phyloP scores from a whole-genome alignment of 2,329 filamentous ascomycete genomes.

The Xylariales sp. region DNA sequence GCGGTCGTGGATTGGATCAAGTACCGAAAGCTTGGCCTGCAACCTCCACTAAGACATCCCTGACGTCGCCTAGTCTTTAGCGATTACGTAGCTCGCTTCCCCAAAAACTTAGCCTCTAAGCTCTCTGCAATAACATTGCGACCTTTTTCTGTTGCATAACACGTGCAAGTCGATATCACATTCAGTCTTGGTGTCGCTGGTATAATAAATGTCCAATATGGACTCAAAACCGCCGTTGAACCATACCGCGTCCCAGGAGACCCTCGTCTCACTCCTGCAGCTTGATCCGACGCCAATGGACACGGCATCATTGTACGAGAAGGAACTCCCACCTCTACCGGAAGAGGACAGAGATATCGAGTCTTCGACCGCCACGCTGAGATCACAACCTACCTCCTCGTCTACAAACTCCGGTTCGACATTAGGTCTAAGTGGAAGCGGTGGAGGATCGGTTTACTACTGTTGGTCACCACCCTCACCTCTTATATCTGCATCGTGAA shows the following conservation, averaged over 20 bases:
- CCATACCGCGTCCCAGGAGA: slow-evolving; percentile 44
- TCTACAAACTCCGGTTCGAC: slow-evolving; percentile 30
- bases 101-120: too few relatives aligned
- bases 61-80: too few relatives aligned
- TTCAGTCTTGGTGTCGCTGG: too few relatives aligned
- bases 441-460: slow-evolving; percentile 72
- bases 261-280: slow-evolving; percentile 64
- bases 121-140: too few relatives aligned
- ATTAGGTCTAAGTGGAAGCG: slow-evolving; percentile 55
- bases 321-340: slow-evolving; percentile 37
- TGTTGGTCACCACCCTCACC: slow-evolving; percentile 42
- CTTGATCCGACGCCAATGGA: slow-evolving; percentile 80
- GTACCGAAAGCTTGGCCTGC: too few relatives aligned
- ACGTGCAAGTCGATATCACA: too few relatives aligned
- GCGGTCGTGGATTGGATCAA: background rate
- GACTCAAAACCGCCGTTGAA: slow-evolving; percentile 36
- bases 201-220: too few relatives aligned
- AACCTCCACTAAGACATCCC: too few relatives aligned
- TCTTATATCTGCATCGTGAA: background rate
- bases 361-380: slow-evolving; percentile 25
- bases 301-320: slow-evolving; percentile 43
- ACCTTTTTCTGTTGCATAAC: too few relatives aligned
- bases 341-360: slow-evolving; percentile 32
- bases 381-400: slow-evolving; percentile 33
- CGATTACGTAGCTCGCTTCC: too few relatives aligned